Evolutionary conservation across 2,329 filamentous ascomycete species (phyloP).

Genomic region (Bipolaris victoriae): DNA sequence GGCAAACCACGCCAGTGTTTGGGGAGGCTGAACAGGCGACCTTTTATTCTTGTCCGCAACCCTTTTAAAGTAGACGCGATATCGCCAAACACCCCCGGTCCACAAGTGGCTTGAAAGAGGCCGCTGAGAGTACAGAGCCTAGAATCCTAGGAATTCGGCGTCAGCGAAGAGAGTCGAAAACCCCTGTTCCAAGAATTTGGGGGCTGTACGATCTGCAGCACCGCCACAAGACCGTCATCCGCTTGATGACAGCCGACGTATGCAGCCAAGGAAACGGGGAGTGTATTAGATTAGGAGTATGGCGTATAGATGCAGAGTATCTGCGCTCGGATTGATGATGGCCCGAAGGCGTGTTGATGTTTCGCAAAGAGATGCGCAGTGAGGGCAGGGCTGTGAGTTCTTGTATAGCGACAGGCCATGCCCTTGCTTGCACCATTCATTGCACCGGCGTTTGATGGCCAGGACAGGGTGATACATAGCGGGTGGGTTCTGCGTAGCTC

Average conservation of each 20-base stretch:
- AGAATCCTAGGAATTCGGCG: constrained; percentile 9
- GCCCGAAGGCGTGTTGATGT: not conserved
- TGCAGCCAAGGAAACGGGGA: constrained; percentile 3
- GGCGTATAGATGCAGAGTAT: constrained; percentile 2
- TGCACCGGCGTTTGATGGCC: constrained; percentile 3
- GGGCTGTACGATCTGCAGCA: constrained; percentile 18
- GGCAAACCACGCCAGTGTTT: not conserved
- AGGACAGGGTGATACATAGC: not conserved
- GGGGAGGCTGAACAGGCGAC: not conserved
- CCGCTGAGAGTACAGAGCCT: constrained; percentile 2
- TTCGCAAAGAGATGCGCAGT: constrained; percentile 1
- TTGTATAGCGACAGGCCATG: constrained; percentile 1
- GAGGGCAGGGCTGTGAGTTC: not conserved
- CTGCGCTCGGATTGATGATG: constrained; percentile 8
- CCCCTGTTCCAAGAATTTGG: constrained; percentile 10
- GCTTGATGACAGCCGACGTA: constrained; percentile 11
- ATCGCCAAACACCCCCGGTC: not conserved
- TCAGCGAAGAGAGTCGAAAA: constrained; percentile 4
- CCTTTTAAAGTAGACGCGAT: constrained; percentile 1
- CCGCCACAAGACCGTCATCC: constrained; percentile 21
- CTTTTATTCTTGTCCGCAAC: constrained; percentile 6
- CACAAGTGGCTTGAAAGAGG: constrained; percentile 3
- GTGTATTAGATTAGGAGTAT: not conserved
- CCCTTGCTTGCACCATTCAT: not conserved
- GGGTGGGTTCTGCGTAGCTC: constrained; percentile 3